phyloP scores from a whole-genome alignment of 495 filamentous ascomycete genomes.

The Aspergillus homomorphus region DNA sequence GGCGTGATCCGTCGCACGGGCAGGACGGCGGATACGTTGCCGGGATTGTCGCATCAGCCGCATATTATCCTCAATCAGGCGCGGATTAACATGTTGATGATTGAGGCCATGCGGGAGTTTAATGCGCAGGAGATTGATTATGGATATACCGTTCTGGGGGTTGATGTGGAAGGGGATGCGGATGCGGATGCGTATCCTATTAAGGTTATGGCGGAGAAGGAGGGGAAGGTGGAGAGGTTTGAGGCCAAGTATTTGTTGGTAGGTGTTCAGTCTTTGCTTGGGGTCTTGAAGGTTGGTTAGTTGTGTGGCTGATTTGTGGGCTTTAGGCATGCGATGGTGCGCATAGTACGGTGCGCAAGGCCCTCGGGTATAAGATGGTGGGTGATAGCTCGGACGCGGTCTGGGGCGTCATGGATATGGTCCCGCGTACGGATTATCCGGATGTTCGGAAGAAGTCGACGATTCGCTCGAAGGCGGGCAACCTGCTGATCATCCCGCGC shows the following conservation, averaged over 20 bases:
- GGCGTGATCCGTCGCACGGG: constrained; percentile 48
- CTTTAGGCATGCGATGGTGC: constrained; percentile 73
- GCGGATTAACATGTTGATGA: constrained; percentile 61
- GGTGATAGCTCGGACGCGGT: constrained; percentile 72
- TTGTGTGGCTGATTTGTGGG: background rate
- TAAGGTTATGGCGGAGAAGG: constrained; percentile 48
- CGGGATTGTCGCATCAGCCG: constrained; percentile 63
- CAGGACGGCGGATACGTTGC: constrained; percentile 58
- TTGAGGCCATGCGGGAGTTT: constrained; percentile 46
- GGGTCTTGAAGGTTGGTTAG: background rate
- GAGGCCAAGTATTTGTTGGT: constrained; percentile 69
- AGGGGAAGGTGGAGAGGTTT: constrained; percentile 51
- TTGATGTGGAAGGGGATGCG: constrained; percentile 48
- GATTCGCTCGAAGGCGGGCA: constrained; percentile 55
- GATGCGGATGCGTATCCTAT: constrained; percentile 52
- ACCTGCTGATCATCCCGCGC: constrained; percentile 68
- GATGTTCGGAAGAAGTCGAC: constrained; percentile 76
- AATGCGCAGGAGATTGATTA: constrained; percentile 57
- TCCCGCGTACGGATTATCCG: constrained; percentile 72
- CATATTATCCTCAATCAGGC: constrained; percentile 80
- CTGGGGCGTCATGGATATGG: constrained; percentile 84
- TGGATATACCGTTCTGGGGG: constrained; percentile 51
- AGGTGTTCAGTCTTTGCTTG: constrained; percentile 26
- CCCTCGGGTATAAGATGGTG: constrained; percentile 66
- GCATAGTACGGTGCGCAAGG: constrained; percentile 63